These are phyloP conservation scores for Penicillium griseofulvum DNA, from an alignment of 2,329 filamentous ascomycete genomes.

Conservation along the genomic window DNA sequence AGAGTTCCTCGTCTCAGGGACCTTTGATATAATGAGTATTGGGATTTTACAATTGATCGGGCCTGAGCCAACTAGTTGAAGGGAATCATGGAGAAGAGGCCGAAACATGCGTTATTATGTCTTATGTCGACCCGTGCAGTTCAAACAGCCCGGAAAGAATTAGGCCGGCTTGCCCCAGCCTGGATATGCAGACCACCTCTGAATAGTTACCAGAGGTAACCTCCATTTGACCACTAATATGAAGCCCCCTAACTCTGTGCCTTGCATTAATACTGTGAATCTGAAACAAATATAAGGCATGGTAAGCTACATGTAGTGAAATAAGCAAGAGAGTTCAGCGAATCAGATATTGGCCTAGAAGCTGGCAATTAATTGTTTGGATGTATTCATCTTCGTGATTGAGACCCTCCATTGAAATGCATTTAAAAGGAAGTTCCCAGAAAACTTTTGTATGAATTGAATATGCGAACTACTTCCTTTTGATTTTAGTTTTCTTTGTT, in stretches of 20 bases:
- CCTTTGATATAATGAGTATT: neutral
- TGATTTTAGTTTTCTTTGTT: neutral
- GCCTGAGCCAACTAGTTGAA: no score
- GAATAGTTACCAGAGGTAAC: neutral
- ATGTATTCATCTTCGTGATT: neutral
- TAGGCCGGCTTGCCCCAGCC: neutral
- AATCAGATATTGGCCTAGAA: neutral
- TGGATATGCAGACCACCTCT: neutral
- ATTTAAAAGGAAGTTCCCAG: neutral
- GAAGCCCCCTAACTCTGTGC: neutral
- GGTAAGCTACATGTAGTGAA: no score
- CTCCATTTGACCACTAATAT: neutral
- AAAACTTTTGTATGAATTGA: no score
- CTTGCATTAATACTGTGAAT: no score
- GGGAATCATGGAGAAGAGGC: neutral
- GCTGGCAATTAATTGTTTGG: no score
- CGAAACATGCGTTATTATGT: neutral
- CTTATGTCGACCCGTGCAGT: neutral
- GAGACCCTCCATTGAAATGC: neutral
- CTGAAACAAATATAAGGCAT: neutral
- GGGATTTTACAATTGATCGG: no score
- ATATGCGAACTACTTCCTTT: neutral
- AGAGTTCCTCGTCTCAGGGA: accelerated
- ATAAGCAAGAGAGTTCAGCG: neutral
- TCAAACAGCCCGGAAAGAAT: neutral